Conservation (phyloP, 2,329 filamentous ascomycete genomes). For the Dothistroma pini region DNA sequence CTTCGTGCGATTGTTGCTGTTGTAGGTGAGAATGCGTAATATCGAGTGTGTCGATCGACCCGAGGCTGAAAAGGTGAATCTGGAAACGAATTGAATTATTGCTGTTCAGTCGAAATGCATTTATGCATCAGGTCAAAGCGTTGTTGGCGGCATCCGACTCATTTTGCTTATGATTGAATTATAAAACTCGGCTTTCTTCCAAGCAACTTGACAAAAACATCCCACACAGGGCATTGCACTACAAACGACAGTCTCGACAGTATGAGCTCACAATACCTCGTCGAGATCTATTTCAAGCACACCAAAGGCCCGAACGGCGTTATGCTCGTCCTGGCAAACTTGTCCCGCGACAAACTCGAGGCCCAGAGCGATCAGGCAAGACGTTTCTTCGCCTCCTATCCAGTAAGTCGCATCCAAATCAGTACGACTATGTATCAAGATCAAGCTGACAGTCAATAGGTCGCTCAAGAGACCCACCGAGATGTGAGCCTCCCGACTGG, state of each 20-base stretch:
- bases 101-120: not conserved
- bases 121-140: not conserved
- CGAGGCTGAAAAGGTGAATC: not conserved
- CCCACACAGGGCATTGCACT: not conserved
- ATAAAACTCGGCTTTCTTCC: not conserved
- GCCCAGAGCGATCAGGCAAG: not conserved
- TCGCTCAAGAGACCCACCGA: not conserved
- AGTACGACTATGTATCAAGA: not conserved
- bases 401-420: not conserved
- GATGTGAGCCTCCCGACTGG: conserved; percentile 6
- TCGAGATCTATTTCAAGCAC: not conserved
- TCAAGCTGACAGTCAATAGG: not conserved
- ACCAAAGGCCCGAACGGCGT: not conserved
- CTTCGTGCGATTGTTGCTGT: not conserved
- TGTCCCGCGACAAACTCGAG: conserved; percentile 7
- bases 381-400: conserved; percentile 1
- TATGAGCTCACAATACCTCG: not conserved
- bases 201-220: not conserved
- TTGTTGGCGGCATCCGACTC: not conserved
- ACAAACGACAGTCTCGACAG: not conserved
- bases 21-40: not conserved
- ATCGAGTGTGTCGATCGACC: not conserved
- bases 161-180: not conserved
- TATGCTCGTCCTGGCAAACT: not conserved
- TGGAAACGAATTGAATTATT: not conserved